Percentiles rank a stretch among this genome's conserved stretches.
Evolutionary conservation across 164 flowering plant genomes (phyloP).

Genomic region (grape (Vitis vinifera)): ASM3070453v1 NC_081817.1:5116501-5117000

Average conservation of each 20-base stretch:
- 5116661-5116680: slow-evolving; percentile 89
- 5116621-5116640: slow-evolving; percentile 77
- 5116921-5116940: too few species aligned
- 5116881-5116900: too few species aligned
- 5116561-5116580: slow-evolving; percentile 61
- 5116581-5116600: slow-evolving; percentile 64
- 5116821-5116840: too few species aligned
- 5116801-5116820: too few species aligned
- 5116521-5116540: slow-evolving; percentile 40
- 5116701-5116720: slow-evolving; percentile 66
- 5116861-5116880: too few species aligned
- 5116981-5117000: too few species aligned
- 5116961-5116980: too few species aligned
- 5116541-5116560: slow-evolving; percentile 60
- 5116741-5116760: not conserved
- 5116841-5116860: too few species aligned
- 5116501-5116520: slow-evolving; percentile 4
- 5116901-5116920: too few species aligned
- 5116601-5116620: slow-evolving; percentile 73
- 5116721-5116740: not conserved
- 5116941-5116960: too few species aligned
- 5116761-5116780: not conserved
- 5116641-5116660: slow-evolving; percentile 67
- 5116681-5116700: slow-evolving; percentile 69
- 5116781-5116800: too few species aligned